Evolutionary conservation across 2,329 filamentous ascomycete genomes (phyloP).

Genomic region (Rhinocladiella similis): DNA sequence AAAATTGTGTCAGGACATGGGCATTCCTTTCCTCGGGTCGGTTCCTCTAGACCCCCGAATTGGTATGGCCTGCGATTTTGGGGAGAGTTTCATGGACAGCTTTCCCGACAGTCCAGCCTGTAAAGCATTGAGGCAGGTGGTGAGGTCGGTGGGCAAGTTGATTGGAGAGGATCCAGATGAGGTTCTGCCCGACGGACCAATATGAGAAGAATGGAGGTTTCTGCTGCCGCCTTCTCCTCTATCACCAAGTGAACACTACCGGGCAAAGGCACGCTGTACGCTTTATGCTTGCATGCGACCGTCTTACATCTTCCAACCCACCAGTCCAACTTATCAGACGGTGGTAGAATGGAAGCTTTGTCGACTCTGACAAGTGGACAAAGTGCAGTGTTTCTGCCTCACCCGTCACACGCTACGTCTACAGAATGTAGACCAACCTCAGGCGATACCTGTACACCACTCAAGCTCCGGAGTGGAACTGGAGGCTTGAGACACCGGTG

Average conservation of each 20-base stretch:
- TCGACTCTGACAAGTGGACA: too few species aligned
- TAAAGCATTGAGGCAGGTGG: constrained; percentile 75
- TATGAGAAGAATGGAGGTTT: constrained; percentile 6
- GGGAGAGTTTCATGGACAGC: constrained; percentile 93
- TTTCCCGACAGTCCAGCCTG: constrained; percentile 94
- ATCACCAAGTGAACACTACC: background rate
- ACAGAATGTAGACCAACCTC: too few species aligned
- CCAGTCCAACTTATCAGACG: too few species aligned
- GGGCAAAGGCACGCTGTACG: background rate
- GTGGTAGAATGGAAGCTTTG: too few species aligned
- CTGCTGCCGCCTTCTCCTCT: background rate
- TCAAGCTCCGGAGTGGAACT: too few species aligned
- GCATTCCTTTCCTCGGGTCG: constrained; percentile 81
- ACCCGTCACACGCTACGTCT: too few species aligned
- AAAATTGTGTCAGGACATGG: constrained; percentile 79
- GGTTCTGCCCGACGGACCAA: constrained; percentile 40
- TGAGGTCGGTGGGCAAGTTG: constrained; percentile 67
- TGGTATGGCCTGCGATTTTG: constrained; percentile 94
- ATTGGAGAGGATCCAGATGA: constrained; percentile 63
- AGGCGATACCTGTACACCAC: too few species aligned
- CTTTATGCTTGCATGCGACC: background rate
- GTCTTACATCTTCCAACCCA: background rate
- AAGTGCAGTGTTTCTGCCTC: too few species aligned
- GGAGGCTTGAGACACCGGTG: background rate
- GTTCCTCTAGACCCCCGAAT: constrained; percentile 93